Percentiles rank a stretch among this genome's conserved stretches.
Evolutionary conservation across 352 stramenopile species (phyloP).

Genomic region (Globisporangium solare): DNA sequence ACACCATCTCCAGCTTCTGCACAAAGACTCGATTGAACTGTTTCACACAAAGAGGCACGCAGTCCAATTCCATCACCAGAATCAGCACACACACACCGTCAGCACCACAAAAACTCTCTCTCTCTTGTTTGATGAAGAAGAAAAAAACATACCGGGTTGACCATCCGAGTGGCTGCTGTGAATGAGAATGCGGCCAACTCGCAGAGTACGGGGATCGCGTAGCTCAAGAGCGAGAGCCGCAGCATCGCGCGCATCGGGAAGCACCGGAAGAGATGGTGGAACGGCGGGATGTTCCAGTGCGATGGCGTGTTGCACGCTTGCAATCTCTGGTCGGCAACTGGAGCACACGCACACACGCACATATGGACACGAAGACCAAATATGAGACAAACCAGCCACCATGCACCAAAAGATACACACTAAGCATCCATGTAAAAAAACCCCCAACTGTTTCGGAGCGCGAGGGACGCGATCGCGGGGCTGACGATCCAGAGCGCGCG

Average conservation of each 20-base stretch:
- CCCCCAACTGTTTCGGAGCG: conserved; percentile 59
- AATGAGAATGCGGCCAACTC: conserved; percentile 83
- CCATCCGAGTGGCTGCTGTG: conserved; percentile 80
- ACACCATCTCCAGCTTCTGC: conserved; percentile 81
- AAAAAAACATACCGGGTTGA: conserved; percentile 67
- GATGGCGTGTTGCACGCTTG: conserved; percentile 76
- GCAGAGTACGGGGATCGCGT: conserved; percentile 76
- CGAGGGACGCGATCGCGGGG: conserved; percentile 60
- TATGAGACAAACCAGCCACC: conserved; percentile 8
- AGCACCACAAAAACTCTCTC: background rate
- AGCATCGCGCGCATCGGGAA: conserved; percentile 75
- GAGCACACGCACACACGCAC: conserved; percentile 8
- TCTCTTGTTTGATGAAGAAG: background rate
- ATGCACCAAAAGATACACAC: conserved; percentile 7
- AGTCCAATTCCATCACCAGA: background rate
- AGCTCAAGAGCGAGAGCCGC: conserved; percentile 73
- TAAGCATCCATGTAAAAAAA: background rate
- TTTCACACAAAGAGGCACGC: conserved; percentile 6
- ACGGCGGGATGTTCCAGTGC: conserved; percentile 81
- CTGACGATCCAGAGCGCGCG: conserved; percentile 72
- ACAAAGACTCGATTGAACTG: conserved; percentile 86
- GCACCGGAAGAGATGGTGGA: conserved; percentile 79
- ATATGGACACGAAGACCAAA: no score
- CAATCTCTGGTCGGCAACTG: conserved; percentile 64
- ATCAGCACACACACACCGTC: background rate